Evolutionary conservation across 345 rosid genomes (phyloP), one percentile per base, ranked within the genome.

Genomic region (Pseudoturritis turrita): DNA sequence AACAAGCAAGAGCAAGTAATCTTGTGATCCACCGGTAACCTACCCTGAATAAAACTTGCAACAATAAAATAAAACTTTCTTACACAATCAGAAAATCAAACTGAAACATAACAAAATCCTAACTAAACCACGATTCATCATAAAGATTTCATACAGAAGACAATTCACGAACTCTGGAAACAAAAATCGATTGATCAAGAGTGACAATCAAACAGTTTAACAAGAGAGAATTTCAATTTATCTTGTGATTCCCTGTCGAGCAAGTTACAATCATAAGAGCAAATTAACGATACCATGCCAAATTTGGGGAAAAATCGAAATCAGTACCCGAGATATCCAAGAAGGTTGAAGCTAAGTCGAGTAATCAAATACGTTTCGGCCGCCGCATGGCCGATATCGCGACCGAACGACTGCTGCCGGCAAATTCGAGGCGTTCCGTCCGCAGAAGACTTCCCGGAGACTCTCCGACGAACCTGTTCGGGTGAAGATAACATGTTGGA

Each of bases 11-110:
- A 41, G 90, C 95, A 60, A 84, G 66, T 49, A 91, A 85, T 79
- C 88, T 88, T 76, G 83, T 50, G 10, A 91, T 83, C 95, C 97
- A 91, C 65, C 86, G 89, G 51, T 88, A 95, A 74, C 97, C 99
- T 87, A 95, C 77, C 97, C 97, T 95, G 97, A 74, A 88, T 8
- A 66, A 81, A 73, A 82, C 61, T 79, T 78, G 10, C 29, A 58
- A 66, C 53, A 36, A 45, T 40, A n/a, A 72, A 23, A 22, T 9
- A 36, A 29, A 45, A 55, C n/a, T 62, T 53, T 44, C 73, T 59
- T 0, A n/a, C 68, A 49, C 0, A 49, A 33, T 52, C n/a, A 1
- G 6, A 15, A 21, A 33, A 23, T 6, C 21, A 23, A 37, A 22
- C 3, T 12, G 10, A 12, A 62, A 62, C 44, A 36, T 39, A 22